These are phyloP conservation scores for Chionographis japonica DNA, from an alignment of 106 monocot genomes.

Conservation along the genomic window DNA sequence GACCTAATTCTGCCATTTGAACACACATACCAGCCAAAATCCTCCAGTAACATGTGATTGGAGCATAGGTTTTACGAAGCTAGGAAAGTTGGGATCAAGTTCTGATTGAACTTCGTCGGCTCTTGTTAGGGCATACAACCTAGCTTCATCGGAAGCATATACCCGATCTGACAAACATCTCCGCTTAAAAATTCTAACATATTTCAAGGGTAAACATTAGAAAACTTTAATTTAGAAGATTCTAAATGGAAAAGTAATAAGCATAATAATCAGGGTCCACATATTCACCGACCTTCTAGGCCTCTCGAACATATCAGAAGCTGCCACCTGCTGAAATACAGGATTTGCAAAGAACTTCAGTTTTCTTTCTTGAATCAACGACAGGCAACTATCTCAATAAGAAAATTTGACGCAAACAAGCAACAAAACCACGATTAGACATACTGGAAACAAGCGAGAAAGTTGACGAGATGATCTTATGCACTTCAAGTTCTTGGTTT, in stretches of 20 bases:
- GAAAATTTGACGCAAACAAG: neutral
- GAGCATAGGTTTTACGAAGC: slow-evolving; percentile 78
- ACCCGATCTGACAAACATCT: slow-evolving; percentile 40
- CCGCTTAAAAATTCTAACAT: slow-evolving; percentile 6
- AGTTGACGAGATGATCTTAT: too few species aligned
- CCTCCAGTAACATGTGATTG: slow-evolving; percentile 90
- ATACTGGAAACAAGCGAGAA: too few species aligned
- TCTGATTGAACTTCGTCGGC: slow-evolving; percentile 43
- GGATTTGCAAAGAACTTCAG: neutral
- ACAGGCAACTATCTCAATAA: too few species aligned
- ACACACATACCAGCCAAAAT: slow-evolving; percentile 80
- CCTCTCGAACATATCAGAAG: slow-evolving; percentile 16
- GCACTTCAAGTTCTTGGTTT: too few species aligned
- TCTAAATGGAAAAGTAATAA: neutral
- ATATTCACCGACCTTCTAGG: slow-evolving; percentile 31
- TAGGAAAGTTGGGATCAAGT: slow-evolving; percentile 35
- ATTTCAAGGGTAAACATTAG: neutral
- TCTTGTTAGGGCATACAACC: slow-evolving; percentile 44
- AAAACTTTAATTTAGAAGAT: neutral
- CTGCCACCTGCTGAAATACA: slow-evolving; percentile 5
- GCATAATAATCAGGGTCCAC: neutral
- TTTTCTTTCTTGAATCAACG: too few species aligned
- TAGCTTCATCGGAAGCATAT: slow-evolving; percentile 72
- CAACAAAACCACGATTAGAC: too few species aligned
- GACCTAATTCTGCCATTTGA: too few species aligned